Percentiles rank a stretch among this genome's conserved stretches.
Evolutionary conservation across 2,329 filamentous ascomycete genomes (phyloP).

Genomic region (Talaromyces sp.): DNA sequence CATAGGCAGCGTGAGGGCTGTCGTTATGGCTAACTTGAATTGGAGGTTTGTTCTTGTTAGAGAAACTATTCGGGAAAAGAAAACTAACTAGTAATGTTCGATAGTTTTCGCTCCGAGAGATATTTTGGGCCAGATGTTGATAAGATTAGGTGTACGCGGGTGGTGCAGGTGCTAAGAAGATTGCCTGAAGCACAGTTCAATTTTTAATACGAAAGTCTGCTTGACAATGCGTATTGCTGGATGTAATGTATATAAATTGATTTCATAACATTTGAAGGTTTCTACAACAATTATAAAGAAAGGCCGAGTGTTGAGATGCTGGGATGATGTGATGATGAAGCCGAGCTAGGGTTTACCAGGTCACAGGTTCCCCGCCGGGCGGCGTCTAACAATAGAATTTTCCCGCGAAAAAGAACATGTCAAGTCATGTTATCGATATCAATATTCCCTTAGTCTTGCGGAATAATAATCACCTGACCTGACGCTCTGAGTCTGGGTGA

Average conservation of each 20-base stretch:
- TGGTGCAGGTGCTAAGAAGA: background rate
- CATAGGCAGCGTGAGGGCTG: constrained; percentile 17
- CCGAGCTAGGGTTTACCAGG: background rate
- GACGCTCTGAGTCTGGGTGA: background rate
- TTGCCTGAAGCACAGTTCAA: background rate
- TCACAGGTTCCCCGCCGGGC: background rate
- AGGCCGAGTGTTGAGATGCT: background rate
- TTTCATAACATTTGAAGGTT: background rate
- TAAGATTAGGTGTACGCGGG: constrained; percentile 10
- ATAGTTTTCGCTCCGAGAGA: constrained; percentile 16
- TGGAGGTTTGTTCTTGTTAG: constrained; percentile 17
- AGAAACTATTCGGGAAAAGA: background rate
- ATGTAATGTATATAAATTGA: background rate
- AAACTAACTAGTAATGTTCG: background rate
- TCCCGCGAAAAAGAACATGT: background rate
- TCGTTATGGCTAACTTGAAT: constrained; percentile 18
- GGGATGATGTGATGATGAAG: background rate
- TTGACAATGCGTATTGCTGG: background rate
- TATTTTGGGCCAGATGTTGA: constrained; percentile 16
- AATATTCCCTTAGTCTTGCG: background rate
- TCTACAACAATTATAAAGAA: background rate
- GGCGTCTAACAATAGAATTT: background rate
- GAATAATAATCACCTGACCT: background rate
- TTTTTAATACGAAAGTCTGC: background rate
- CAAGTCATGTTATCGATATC: background rate